phyloP scores from a whole-genome alignment of 129 eudicot genomes.

The Apium graveolens region DNA sequence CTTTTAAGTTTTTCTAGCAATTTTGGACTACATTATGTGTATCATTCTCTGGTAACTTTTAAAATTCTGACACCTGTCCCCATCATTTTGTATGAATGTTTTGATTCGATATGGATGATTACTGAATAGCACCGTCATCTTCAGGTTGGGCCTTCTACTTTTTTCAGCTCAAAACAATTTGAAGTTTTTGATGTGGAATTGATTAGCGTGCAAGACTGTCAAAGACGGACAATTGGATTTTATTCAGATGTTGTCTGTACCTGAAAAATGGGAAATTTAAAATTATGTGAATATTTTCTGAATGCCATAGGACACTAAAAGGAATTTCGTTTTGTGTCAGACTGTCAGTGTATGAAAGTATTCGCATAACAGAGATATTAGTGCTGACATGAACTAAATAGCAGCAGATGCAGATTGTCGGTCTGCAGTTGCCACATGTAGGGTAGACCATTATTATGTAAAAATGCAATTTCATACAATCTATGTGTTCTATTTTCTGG shows the following conservation, averaged over 20 bases:
- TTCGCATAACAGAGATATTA: not conserved
- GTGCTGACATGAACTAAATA: not conserved
- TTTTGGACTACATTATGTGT: too few relatives aligned
- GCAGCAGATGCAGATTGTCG: not conserved
- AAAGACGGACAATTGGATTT: slow-evolving; percentile 83
- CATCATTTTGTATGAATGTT: not conserved
- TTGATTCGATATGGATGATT: not conserved
- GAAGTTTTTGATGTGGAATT: slow-evolving; percentile 96
- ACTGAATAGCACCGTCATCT: not conserved
- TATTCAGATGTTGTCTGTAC: slow-evolving; percentile 85
- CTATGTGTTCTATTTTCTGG: not conserved
- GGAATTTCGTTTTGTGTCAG: not conserved
- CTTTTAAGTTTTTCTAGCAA: too few relatives aligned
- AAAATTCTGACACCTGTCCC: too few relatives aligned
- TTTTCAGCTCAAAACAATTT: slow-evolving; percentile 90
- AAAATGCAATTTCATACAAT: not conserved
- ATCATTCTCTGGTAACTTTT: not conserved
- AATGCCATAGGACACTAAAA: not conserved
- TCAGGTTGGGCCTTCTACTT: slow-evolving; percentile 97
- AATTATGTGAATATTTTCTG: not conserved
- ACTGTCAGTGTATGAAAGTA: not conserved
- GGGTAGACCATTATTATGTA: not conserved
- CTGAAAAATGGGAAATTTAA: slow-evolving; percentile 15
- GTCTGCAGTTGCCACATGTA: not conserved
- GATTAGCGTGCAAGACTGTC: slow-evolving; percentile 70